Conservation (phyloP, 73 alveolate genomes). For the Paramecium octaurelia region DNA sequence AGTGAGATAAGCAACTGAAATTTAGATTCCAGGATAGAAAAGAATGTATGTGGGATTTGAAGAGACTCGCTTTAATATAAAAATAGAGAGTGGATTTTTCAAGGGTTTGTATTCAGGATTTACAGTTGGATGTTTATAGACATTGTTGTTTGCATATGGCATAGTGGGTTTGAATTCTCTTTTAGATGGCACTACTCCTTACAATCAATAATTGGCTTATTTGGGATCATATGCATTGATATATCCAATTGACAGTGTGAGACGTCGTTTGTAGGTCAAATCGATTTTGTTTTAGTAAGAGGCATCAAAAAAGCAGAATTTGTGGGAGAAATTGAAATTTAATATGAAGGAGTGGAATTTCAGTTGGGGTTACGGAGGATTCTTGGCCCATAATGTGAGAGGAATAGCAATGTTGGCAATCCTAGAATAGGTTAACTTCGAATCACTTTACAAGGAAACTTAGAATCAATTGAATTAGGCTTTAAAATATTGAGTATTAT, state of each 20-base stretch:
- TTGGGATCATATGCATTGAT: background rate
- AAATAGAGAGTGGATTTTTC: background rate
- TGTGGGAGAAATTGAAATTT: background rate
- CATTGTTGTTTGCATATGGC: background rate
- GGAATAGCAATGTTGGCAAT: background rate
- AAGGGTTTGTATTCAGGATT: conserved; percentile 30
- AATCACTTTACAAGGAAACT: background rate
- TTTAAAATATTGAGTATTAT: background rate
- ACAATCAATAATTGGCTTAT: background rate
- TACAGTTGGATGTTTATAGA: background rate
- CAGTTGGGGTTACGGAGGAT: conserved; percentile 19
- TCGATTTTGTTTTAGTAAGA: conserved; percentile 24
- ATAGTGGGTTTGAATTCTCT: background rate
- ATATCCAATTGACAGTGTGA: conserved; percentile 24
- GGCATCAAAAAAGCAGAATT: background rate
- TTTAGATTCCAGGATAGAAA: background rate
- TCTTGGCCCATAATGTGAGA: conserved; percentile 14
- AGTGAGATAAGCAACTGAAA: conserved; percentile 44
- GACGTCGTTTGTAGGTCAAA: conserved; percentile 40
- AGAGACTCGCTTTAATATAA: background rate
- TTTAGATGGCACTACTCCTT: background rate
- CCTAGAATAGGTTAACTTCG: background rate
- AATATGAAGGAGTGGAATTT: background rate
- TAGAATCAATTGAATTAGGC: background rate
- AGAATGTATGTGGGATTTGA: background rate